Evolutionary conservation across 257 asterid species (phyloP), one percentile per base, ranked within the genome.

Genomic region (Osmanthus fragrans): DNA sequence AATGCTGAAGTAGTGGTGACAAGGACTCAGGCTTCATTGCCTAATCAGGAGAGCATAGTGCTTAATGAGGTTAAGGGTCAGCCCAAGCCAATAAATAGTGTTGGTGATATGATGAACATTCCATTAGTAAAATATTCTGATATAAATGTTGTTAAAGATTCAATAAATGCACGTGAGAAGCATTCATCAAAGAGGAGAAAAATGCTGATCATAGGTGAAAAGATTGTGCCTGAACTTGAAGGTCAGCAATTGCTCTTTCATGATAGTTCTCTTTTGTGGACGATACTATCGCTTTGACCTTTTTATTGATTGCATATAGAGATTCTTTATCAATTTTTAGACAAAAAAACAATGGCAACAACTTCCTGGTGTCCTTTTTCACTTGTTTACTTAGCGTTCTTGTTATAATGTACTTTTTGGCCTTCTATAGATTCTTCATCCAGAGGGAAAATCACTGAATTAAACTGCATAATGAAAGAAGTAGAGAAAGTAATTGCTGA

Each of bases 141-240:
- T 70, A 85, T 83, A 71, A 67, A 80, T 54, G 82, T 75, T 60
- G 77, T 54, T 75, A 82, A 76, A 74, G 88, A 78, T 82, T 77
- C 88, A 12, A 27, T 72, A 64, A 77, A 69, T 78, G 82, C 58
- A 82, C 82, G 34, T 73, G 86, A 85, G 49, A 83, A 32, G 83
- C 80, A 21, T 64, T 56, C 86, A 32, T 74, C 42, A 19, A 88
- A 81, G 82, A 89, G 90, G 75, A 87, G 88, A 70, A 82, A 84
- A 66, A 84, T 78, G 74, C 85, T 70, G 76, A 75, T 30, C 16
- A 40, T 77, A 23, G 76, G 71, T 72, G 54, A 77, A 77, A 87
- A 54, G 78, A 34, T 72, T 33, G 84, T 80, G 40, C 83, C 83
- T 72, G 75, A 81, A 87, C 77, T 64, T 72, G 79, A 75, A 79